Base-by-base conservation (phyloP, 1,284 basidiomycete genomes). In the Pyrrhoderma noxium region DNA sequence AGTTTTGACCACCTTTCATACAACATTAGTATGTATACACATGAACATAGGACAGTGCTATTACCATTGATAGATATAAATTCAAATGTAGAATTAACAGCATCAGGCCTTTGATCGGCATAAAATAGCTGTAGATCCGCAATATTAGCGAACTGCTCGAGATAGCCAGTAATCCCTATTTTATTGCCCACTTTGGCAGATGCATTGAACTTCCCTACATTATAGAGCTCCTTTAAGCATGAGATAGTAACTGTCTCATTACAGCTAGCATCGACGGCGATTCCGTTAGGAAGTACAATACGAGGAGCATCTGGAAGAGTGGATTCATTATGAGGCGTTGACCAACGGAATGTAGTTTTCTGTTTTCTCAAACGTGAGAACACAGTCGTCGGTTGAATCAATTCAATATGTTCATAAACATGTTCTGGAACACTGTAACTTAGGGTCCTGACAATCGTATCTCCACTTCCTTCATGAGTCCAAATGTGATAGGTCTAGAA, bases 301-400 rank as follows among this genome's bases (percentile, higher is more conserved):
- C 16, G 16, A 5, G 38, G n/a, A 7, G n/a, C 16, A 8, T 22
- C 38, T 22, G 38, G 21, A 18, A 22, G 38, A 7, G 56, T 60
- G 1, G 59, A 57, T 8, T 56, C 57, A 27, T 58, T 64, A 0
- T 67, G 54, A 8, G 67, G 59, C 9, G 54, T 52, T 21, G 58
- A 57, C 56, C 70, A 65, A 43, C 60, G 67, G 51, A 79, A 65
- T 0, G 72, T 78, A 8, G 76, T 72, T 55, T 64, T 74, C 56
- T 72, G 67, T 9, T 64, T 64, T 53, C 67, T 74, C 58, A 75
- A 70, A 37, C 74, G 74, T 40, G 73, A 71, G 60, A 89, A 89
- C 64, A 81, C 74, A 0, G 84, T 86, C 0, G 87, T 89, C 0
- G 87, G 87, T 54, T 85, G 82, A 37, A 89, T 70, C 34, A 88